Evolutionary conservation across 768 basidiomycete species (phyloP).

Genomic region (Amanita inopinata): DNA sequence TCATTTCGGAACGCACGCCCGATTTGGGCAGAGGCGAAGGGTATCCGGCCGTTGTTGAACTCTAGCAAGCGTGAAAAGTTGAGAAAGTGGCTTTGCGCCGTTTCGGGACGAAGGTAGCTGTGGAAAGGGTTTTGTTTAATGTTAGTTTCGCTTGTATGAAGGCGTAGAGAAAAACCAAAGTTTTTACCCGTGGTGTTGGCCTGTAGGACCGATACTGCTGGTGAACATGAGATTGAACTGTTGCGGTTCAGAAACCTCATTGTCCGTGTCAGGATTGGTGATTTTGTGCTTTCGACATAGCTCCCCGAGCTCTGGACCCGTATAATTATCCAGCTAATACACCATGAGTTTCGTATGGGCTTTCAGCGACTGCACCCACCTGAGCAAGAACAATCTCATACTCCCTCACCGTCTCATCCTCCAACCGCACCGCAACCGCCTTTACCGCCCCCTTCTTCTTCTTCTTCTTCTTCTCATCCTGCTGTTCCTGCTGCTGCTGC

Average conservation of each 20-base stretch:
- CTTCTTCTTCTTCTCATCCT: conserved; percentile 62
- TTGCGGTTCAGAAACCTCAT: conserved; percentile 87
- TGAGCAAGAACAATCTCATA: conserved; percentile 85
- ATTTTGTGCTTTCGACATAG: conserved; percentile 76
- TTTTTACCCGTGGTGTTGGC: conserved; percentile 91
- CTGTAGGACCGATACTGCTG: conserved; percentile 94
- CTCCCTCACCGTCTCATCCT: conserved; percentile 62
- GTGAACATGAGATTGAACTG: conserved; percentile 99
- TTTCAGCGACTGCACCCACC: conserved; percentile 34
- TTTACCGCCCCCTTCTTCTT: conserved; percentile 75
- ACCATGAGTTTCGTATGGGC: conserved; percentile 8
- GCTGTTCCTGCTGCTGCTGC: conserved; percentile 43
- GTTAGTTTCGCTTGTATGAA: conserved; percentile 7
- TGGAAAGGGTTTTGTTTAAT: too few species aligned
- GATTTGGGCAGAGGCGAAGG: conserved; percentile 96
- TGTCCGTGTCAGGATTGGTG: conserved; percentile 84
- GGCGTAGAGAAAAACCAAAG: conserved; percentile 2
- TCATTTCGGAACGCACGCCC: conserved; percentile 97
- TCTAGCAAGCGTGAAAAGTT: conserved; percentile 96
- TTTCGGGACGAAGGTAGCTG: conserved; percentile 94
- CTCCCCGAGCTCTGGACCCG: conserved; percentile 80
- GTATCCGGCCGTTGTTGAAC: conserved; percentile 94
- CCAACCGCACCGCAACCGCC: conserved; percentile 55
- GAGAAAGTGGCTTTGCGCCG: conserved; percentile 97
- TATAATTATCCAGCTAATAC: conserved; percentile 82